Base-by-base conservation (phyloP, 257 asterid species). In the Anisodus acutangulus region DNA sequence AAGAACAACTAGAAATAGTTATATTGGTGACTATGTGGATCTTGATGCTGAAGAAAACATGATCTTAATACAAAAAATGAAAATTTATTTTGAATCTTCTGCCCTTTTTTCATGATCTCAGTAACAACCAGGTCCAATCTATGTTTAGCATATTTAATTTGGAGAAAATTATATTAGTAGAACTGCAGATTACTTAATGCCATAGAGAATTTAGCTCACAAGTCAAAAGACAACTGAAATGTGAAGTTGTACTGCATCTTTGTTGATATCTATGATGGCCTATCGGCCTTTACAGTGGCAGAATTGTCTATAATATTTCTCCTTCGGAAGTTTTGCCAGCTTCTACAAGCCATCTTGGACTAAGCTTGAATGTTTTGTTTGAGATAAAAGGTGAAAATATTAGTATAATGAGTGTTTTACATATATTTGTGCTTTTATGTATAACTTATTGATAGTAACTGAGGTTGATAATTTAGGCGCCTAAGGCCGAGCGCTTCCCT, bases 401-500 rank as follows among this genome's bases (percentile, higher is more conserved):
- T 15, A 49, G 41, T 49, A 0, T 31, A 0, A 7, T 76, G 12
- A 1, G 0, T 49, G 13, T 6, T 67, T 16, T 35, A 31, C 2
- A 16, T 66, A 13, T 49, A 2, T 47, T 66, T 67, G n/a, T 1
- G 13, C 6, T 62, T 53, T 0, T 9, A 31, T 9, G 2, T 5
- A 3, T 51, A 12, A 1, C 22, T 1, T 49, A 0, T 22, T 9
- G 58, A 19, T 19, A 12, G 12, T 0, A 16, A 3, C 64, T 9
- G 35, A 2, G 60, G 49, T 35, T 51, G 2, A 68, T 13, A 26
- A 16, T 19, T 0, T 41, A 69, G 54, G 66, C 80, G 88, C 90
- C 88, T 83, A 83, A 80, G 90, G 90, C 90, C 90, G 85, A 86
- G 90, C 88, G 84, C 90, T 88, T 85, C 62, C 90, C 90, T 80